Conservation (phyloP, 352 stramenopile species). For the Phytopythium cucurbitacearum region DNA sequence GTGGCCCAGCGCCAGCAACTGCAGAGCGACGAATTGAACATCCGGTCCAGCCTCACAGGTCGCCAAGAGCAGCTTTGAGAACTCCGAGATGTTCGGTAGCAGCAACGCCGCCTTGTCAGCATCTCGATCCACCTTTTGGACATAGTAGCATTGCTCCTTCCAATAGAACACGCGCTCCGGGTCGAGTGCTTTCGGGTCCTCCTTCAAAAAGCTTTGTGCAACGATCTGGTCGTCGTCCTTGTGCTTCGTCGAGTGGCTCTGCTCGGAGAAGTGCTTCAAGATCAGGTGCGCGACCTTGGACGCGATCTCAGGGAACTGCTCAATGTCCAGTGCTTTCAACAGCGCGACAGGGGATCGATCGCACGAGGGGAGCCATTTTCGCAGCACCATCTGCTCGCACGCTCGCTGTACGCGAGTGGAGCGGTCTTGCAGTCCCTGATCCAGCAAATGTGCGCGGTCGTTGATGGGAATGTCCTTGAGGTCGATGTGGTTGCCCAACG, state of each 20-base stretch:
- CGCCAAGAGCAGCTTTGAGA: constrained; percentile 57
- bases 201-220: constrained; percentile 35
- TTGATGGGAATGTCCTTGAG: constrained; percentile 57
- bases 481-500: constrained; percentile 35
- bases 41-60: constrained; percentile 38
- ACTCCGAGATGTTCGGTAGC: constrained; percentile 64
- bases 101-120: constrained; percentile 44
- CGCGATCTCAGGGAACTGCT: constrained; percentile 48
- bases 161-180: constrained; percentile 73
- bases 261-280: constrained; percentile 38
- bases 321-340: constrained; percentile 57
- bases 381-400: constrained; percentile 71
- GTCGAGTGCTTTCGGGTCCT: constrained; percentile 24
- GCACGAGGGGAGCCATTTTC: constrained; percentile 58
- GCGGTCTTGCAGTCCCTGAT: constrained; percentile 73
- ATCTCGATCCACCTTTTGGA: constrained; percentile 56
- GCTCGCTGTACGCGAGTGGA: constrained; percentile 36
- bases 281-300: constrained; percentile 46
- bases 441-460: constrained; percentile 65
- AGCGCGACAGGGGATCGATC: constrained; percentile 47
- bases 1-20: constrained; percentile 57
- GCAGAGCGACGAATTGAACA: constrained; percentile 63
- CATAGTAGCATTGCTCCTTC: constrained; percentile 76
- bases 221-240: constrained; percentile 37
- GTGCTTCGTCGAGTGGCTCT: constrained; percentile 20